A percentile compares a stretch with the other conserved stretches of the same genome.
Evolutionary conservation across 2,329 filamentous ascomycete genomes (phyloP).

Genomic region (Fusarium sp.): DNA sequence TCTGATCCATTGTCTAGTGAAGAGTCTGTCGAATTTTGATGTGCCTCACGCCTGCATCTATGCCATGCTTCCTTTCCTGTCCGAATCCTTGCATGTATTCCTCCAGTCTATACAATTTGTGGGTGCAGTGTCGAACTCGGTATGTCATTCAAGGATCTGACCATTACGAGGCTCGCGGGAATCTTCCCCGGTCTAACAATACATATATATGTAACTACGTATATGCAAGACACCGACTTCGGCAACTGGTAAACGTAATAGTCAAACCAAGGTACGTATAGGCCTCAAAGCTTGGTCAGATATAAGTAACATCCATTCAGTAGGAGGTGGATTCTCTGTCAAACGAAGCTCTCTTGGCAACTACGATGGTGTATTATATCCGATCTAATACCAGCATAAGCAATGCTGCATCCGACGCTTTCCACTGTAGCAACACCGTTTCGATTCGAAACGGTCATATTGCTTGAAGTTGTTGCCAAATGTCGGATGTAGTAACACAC

Average conservation of each 20-base stretch:
- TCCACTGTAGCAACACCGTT: neutral
- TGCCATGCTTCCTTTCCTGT: neutral
- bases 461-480: neutral
- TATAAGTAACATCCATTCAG: neutral
- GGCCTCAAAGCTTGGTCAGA: neutral
- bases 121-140: constrained; percentile 13
- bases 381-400: neutral
- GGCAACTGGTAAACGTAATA: constrained; percentile 4
- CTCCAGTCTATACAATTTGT: constrained; percentile 9
- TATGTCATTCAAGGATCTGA: constrained; percentile 8
- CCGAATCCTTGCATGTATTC: constrained; percentile 11
- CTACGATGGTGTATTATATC: neutral
- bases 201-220: neutral
- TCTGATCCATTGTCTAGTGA: constrained; percentile 15
- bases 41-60: constrained; percentile 12
- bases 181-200: neutral
- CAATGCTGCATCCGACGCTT: neutral
- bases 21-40: constrained; percentile 5
- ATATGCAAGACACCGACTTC: constrained; percentile 1
- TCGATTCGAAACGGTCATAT: constrained; percentile 9
- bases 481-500: neutral
- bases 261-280: neutral
- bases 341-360: neutral
- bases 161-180: constrained; percentile 17
- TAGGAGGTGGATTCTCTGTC: neutral